Percentiles rank a stretch among this genome's conserved stretches.
Conservation (phyloP, 164 flowering plant genomes). For the Nymphaea thermarum region DNA sequence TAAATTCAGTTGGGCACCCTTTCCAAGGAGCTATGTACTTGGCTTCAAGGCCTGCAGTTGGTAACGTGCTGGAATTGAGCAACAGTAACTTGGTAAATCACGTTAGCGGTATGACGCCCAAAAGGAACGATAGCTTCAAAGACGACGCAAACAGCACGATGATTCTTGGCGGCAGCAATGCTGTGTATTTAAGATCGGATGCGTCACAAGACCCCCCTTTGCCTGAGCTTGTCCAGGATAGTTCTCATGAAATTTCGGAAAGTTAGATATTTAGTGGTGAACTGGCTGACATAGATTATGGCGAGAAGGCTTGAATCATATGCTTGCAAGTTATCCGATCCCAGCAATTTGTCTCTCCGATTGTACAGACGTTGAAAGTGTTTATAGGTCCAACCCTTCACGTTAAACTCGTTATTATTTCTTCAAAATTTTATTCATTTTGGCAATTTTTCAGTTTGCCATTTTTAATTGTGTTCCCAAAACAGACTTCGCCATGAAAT, state of each 20-base stretch:
- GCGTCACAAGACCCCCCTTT: constrained; percentile 37
- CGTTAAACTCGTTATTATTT: too few species aligned
- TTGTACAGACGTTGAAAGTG: too few species aligned
- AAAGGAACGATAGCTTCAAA: constrained; percentile 10
- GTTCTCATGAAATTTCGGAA: constrained; percentile 49
- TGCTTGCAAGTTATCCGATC: too few species aligned
- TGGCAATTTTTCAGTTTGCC: too few species aligned
- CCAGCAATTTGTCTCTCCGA: too few species aligned
- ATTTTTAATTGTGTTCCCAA: too few species aligned
- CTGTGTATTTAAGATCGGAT: constrained; percentile 32
- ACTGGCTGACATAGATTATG: constrained; percentile 44
- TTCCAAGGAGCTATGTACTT: background rate
- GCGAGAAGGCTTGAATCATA: constrained; percentile 51
- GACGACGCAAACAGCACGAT: constrained; percentile 13
- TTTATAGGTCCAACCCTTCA: too few species aligned
- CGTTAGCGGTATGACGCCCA: constrained; percentile 1
- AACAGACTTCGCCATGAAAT: too few species aligned
- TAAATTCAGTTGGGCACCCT: constrained; percentile 3
- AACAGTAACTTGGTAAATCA: constrained; percentile 6
- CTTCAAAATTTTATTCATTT: too few species aligned
- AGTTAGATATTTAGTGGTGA: constrained; percentile 47
- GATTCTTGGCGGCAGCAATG: constrained; percentile 5
- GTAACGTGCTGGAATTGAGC: background rate
- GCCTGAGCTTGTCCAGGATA: constrained; percentile 48
- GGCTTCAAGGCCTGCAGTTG: constrained; percentile 3